Evolutionary conservation across 2,329 filamentous ascomycete species (phyloP), one percentile per base, ranked within the genome.

Genomic region (Fusarium torulosum): DNA sequence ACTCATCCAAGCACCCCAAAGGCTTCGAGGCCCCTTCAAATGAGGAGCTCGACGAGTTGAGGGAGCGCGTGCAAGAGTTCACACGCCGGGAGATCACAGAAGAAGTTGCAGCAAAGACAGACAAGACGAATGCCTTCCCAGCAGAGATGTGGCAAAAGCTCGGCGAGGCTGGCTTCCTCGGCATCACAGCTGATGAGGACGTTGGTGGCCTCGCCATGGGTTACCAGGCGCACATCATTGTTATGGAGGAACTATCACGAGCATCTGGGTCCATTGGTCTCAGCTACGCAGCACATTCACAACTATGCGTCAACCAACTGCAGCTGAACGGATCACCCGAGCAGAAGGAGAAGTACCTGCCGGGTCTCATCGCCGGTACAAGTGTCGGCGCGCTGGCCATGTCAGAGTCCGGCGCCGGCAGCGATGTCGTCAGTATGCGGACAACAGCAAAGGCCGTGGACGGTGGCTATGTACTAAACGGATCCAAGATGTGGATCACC

Each of bases 401-500:
- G 96, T 94, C 91, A 25, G 95, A 99, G 80, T 91, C 94, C 66
- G 92, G 91, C 8, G 90, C 95, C 1, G 95, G 95, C 15, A 94
- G 91, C 71, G 95, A 99, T 80, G 95, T 99, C 5, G 94, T 99
- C 27, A 92, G 91, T 79, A 98, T 98, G 95, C 93, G 94, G 77
- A 96, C 90, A 43, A 90, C 88, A 4, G 95, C 94, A 0, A 91
- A 88, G 76, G 84, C 87, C 67, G 91, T 93, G 13, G 91, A 96
- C 73, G 94, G 94, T 35, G 95, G 95, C 27, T 97, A 91, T 78
- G 66, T 94, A 20, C 83, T 99, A 55, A 93, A 94, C 75, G 95
- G 94, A 31, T 92, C 90, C 63, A 97, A 99, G 85, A 97, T 98
- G 95, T 99, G 95, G 95, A 99, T 99, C 77, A 99, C 95, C 65